Evolutionary conservation across 768 basidiomycete species (phyloP).

Genomic region (Daedaleopsis sinensis): DNA sequence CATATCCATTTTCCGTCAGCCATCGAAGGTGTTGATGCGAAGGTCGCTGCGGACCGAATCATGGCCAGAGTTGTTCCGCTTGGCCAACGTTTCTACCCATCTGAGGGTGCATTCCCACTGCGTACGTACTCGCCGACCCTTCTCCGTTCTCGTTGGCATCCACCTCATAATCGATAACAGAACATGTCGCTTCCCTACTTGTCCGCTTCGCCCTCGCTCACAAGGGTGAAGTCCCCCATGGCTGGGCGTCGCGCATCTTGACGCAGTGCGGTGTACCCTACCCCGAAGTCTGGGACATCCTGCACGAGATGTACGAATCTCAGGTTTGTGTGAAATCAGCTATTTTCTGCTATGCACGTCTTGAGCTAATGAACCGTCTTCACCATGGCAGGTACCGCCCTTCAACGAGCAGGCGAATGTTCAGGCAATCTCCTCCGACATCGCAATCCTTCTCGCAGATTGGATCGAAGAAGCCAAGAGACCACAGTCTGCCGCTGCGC

Average conservation of each 20-base stretch:
- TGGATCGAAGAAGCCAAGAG: constrained; percentile 81
- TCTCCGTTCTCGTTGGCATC: neutral
- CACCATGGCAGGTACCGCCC: constrained; percentile 63
- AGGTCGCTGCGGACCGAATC: constrained; percentile 62
- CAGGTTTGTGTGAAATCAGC: constrained; percentile 52
- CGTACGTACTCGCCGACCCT: constrained; percentile 50
- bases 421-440: constrained; percentile 79
- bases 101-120: constrained; percentile 87
- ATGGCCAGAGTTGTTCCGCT: constrained; percentile 67
- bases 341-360: constrained; percentile 8
- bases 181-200: constrained; percentile 73
- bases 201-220: constrained; percentile 73
- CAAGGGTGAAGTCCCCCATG: constrained; percentile 58
- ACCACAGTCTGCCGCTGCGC: constrained; percentile 63
- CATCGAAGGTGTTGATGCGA: constrained; percentile 55
- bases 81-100: constrained; percentile 87
- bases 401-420: constrained; percentile 83
- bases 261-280: constrained; percentile 82
- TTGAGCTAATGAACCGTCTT: neutral
- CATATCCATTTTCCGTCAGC: constrained; percentile 39
- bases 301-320: constrained; percentile 73
- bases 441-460: constrained; percentile 77
- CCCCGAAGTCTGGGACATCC: constrained; percentile 81
- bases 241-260: constrained; percentile 84
- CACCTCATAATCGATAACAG: constrained; percentile 41